phyloP scores from a whole-genome alignment of 345 rosid species.

The Acer negundo region DNA sequence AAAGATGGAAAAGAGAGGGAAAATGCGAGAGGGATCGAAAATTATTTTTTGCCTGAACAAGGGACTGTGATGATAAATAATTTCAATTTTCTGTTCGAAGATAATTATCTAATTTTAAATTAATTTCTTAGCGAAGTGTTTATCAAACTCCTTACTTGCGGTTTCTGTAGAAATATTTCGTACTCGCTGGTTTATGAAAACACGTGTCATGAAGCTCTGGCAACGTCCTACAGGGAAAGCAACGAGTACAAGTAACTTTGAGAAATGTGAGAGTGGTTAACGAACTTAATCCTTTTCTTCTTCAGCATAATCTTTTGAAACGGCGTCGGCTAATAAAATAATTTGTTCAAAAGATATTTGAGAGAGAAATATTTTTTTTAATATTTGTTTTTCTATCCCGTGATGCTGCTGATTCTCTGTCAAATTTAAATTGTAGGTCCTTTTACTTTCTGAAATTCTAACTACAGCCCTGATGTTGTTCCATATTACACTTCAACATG shows the following conservation, averaged over 20 bases:
- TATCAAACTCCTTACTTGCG: background rate
- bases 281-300: background rate
- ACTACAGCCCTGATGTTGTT: background rate
- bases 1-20: constrained; percentile 42
- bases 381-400: background rate
- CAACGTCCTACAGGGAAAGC: accelerated
- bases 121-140: background rate
- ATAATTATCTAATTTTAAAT: constrained; percentile 12
- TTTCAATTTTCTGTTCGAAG: background rate
- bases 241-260: background rate
- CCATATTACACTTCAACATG: background rate
- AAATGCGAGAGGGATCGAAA: constrained; percentile 38
- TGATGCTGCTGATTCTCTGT: constrained; percentile 16
- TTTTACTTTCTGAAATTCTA: background rate
- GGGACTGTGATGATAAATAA: constrained; percentile 23
- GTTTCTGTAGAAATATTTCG: no score
- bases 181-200: background rate
- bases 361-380: background rate
- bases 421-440: background rate
- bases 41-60: constrained; percentile 23
- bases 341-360: background rate
- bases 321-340: constrained; percentile 15
- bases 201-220: background rate
- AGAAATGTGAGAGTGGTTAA: background rate
- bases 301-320: background rate